Evolutionary conservation across 1,284 basidiomycete genomes (phyloP).

Genomic region (Pulchroboletus neoregius): DNA sequence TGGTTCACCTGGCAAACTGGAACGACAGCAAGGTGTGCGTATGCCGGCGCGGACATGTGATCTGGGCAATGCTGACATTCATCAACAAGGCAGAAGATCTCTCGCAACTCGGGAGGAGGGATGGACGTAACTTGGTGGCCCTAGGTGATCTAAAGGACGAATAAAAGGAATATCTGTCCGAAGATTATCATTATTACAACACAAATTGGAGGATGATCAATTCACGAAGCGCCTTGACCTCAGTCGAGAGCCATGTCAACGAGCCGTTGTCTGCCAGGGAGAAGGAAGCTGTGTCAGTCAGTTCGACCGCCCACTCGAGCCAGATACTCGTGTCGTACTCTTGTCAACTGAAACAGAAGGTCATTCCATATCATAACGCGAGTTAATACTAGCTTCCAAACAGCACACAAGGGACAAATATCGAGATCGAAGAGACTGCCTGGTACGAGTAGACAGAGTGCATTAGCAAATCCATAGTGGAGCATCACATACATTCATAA

Average conservation of each 20-base stretch:
- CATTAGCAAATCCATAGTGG: constrained; percentile 7
- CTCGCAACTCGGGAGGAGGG: constrained; percentile 38
- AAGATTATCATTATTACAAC: too few relatives aligned
- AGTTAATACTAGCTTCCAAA: not conserved
- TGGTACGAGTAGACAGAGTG: not conserved
- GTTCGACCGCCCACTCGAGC: too few relatives aligned
- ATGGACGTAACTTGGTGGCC: constrained; percentile 12
- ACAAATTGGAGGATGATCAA: too few relatives aligned
- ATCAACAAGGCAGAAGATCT: constrained; percentile 35
- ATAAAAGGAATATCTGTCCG: too few relatives aligned
- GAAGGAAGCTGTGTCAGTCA: too few relatives aligned
- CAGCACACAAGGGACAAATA: not conserved
- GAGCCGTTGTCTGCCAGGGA: too few relatives aligned
- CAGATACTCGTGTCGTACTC: too few relatives aligned
- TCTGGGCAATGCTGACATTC: constrained; percentile 33
- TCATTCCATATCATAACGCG: not conserved
- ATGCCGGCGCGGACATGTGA: constrained; percentile 37
- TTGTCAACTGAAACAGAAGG: too few relatives aligned
- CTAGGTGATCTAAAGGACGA: too few relatives aligned
- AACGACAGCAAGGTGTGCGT: constrained; percentile 37
- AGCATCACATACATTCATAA: constrained; percentile 18
- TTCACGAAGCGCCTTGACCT: too few relatives aligned
- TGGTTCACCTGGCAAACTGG: constrained; percentile 37
- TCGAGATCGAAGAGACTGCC: not conserved
- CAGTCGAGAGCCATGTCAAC: too few relatives aligned